Evolutionary conservation across 2,329 filamentous ascomycete species (phyloP).

Genomic region (Amauroascus verrucosus): DNA sequence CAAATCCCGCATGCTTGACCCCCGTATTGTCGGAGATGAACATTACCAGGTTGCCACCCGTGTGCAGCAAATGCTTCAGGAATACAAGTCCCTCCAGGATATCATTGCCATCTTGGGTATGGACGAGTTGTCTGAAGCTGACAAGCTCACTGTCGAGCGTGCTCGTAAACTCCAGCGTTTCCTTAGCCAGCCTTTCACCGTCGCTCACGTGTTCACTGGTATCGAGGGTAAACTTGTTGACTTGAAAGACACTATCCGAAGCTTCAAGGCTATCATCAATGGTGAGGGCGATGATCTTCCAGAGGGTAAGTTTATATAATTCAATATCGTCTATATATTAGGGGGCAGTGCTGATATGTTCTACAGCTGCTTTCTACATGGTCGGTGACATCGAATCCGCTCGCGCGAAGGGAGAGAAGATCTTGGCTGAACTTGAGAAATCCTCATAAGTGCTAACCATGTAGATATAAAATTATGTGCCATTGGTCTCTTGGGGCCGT

Average conservation of each 20-base stretch:
- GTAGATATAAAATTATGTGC: slow-evolving; percentile 15
- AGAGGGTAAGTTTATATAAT: slow-evolving; percentile 54
- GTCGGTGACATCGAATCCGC: slow-evolving; percentile 92
- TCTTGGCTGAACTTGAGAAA: slow-evolving; percentile 83
- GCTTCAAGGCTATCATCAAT: slow-evolving; percentile 92
- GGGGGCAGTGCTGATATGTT: background rate
- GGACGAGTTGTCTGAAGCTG: slow-evolving; percentile 97
- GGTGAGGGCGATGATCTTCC: slow-evolving; percentile 94
- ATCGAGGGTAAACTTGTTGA: slow-evolving; percentile 96
- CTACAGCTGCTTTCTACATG: slow-evolving; percentile 75
- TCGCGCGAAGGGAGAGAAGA: slow-evolving; percentile 98
- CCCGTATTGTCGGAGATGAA: slow-evolving; percentile 94
- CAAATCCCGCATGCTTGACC: slow-evolving; percentile 98
- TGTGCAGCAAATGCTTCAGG: slow-evolving; percentile 98
- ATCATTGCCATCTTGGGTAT: slow-evolving; percentile 99
- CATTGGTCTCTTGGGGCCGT: slow-evolving; percentile 8
- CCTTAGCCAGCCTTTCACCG: slow-evolving; percentile 98
- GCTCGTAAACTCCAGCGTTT: slow-evolving; percentile 99
- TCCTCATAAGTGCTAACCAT: slow-evolving; percentile 17
- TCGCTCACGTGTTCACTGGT: slow-evolving; percentile 58
- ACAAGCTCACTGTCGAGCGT: slow-evolving; percentile 99
- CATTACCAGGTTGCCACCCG: slow-evolving; percentile 92
- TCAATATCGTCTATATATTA: slow-evolving; percentile 3
- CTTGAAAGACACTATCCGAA: slow-evolving; percentile 94
- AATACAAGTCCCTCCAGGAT: slow-evolving; percentile 99